Base-by-base conservation (phyloP, 78 protist species). In the Reticulomyxa filosa region DNA sequence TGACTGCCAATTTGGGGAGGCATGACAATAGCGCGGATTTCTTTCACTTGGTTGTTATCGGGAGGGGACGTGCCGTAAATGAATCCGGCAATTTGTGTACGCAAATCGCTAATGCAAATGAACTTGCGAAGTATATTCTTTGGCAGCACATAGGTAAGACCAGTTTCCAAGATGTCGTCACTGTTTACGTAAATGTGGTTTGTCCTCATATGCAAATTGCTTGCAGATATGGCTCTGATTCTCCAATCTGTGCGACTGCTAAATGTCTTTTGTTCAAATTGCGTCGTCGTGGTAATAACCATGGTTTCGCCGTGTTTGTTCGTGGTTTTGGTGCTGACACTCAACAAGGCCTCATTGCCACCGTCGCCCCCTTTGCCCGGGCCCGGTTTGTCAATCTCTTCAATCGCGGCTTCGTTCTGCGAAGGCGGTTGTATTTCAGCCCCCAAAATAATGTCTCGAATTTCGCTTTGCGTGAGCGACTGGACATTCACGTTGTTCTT, bases 391-490 rank as follows among this genome's bases (percentile, higher is more conserved):
- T 92, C 99, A 57, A 97, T 82, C 67, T 89, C 98, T 23, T 85
- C 96, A 26, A 91, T 82, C 73, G 85, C 86, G 62, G 87, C 93
- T 22, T 97, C 80, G 82, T 89, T 93, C 73, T 70, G 73, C 27
- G 88, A 75, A 35, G 98, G 99, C 37, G 99, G 90, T n/a, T 93
- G 74, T 23, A 97, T 92, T 68, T 97, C 97, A 92, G 86, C 85
- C 34, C 99, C 99, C 23, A 97, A 84, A 48, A 97, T 93, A 84
- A 97, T 93, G 73, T 93, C 99, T 23, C 99, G 78, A 53, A 95
- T 84, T 70, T 97, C 99, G 1, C 86, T 65, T 72, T 85, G 96
- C 11, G 99, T 97, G 36, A 97, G 84, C 23, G 97, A 70, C 1
- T 83, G 77, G 2, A 82, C 85, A 65, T 88, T 86, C 63, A 97